These are phyloP conservation scores for Trichaptum fuscoviolaceum DNA, from an alignment of 768 basidiomycete genomes.

Conservation along the genomic window DNA sequence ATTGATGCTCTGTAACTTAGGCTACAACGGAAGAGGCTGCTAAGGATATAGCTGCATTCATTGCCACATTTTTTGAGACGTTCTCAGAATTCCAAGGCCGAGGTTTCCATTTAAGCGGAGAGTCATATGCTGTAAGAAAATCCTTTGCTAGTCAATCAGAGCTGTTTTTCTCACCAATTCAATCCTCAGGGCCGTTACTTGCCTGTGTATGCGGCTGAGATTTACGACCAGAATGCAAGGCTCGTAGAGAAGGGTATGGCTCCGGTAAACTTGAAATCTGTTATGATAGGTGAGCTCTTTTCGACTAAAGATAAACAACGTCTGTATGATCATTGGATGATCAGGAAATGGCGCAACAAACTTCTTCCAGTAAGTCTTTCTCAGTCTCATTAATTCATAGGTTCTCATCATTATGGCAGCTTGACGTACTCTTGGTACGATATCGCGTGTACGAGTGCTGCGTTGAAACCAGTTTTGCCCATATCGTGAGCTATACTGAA, in stretches of 20 bases:
- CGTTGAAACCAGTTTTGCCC: neutral
- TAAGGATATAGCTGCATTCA: conserved; percentile 64
- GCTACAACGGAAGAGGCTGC: conserved; percentile 63
- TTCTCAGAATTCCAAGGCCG: conserved; percentile 68
- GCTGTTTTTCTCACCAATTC: neutral
- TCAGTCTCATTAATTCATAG: neutral
- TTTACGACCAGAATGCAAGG: conserved; percentile 43
- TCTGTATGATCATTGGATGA: neutral
- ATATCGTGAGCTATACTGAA: neutral
- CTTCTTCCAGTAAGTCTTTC: neutral
- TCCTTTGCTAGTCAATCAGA: neutral
- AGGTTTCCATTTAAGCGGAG: conserved; percentile 55
- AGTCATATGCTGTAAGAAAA: conserved; percentile 46
- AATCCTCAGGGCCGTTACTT: conserved; percentile 15
- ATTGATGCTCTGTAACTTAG: conserved; percentile 23
- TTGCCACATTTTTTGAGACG: conserved; percentile 69
- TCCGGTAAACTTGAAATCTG: conserved; percentile 44
- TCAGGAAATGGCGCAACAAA: neutral
- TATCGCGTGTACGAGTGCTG: neutral
- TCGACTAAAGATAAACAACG: neutral
- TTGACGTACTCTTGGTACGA: neutral
- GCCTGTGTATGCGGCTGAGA: conserved; percentile 42
- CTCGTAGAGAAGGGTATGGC: conserved; percentile 39
- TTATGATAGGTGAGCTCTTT: conserved; percentile 38
- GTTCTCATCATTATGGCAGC: neutral